Evolutionary conservation across 2,329 filamentous ascomycete genomes (phyloP).

Genomic region (Purpureocillium lavendulum): DNA sequence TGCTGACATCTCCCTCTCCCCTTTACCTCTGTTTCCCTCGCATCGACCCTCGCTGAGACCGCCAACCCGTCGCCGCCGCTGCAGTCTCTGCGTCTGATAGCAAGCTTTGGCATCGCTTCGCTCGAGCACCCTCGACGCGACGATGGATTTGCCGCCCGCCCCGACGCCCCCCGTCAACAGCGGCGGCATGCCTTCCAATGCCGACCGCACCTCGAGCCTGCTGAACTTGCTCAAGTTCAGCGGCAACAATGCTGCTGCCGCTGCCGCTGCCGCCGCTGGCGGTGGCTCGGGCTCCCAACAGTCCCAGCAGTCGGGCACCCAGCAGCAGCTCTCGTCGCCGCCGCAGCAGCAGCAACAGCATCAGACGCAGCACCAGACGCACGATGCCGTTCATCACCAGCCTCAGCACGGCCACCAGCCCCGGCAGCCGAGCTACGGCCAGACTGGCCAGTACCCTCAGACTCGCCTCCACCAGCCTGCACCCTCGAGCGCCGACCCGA

Average conservation of each 20-base stretch:
- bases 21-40: too few relatives aligned
- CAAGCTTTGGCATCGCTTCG: too few relatives aligned
- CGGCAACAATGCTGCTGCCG: slow-evolving; percentile 21
- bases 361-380: slow-evolving; percentile 10
- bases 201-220: slow-evolving; percentile 45
- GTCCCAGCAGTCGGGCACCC: slow-evolving; percentile 12
- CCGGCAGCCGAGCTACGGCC: slow-evolving; percentile 10
- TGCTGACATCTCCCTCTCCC: too few relatives aligned
- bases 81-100: too few relatives aligned
- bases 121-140: slow-evolving; percentile 7
- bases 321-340: slow-evolving; percentile 11
- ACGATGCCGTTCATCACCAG: slow-evolving; percentile 10
- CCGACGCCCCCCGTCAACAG: slow-evolving; percentile 37
- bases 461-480: slow-evolving; percentile 48
- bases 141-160: slow-evolving; percentile 40
- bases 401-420: slow-evolving; percentile 9
- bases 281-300: slow-evolving; percentile 16
- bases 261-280: slow-evolving; percentile 3
- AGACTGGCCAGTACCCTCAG: slow-evolving; percentile 13
- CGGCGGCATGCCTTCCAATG: slow-evolving; percentile 26
- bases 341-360: slow-evolving; percentile 19
- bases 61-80: too few relatives aligned
- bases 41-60: too few relatives aligned
- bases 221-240: slow-evolving; percentile 56
- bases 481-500: slow-evolving; percentile 46